Percentiles rank a stretch among this genome's conserved stretches.
Evolutionary conservation across 306 rosid genomes (phyloP).

Genomic region (Ziziphus jujuba): DNA sequence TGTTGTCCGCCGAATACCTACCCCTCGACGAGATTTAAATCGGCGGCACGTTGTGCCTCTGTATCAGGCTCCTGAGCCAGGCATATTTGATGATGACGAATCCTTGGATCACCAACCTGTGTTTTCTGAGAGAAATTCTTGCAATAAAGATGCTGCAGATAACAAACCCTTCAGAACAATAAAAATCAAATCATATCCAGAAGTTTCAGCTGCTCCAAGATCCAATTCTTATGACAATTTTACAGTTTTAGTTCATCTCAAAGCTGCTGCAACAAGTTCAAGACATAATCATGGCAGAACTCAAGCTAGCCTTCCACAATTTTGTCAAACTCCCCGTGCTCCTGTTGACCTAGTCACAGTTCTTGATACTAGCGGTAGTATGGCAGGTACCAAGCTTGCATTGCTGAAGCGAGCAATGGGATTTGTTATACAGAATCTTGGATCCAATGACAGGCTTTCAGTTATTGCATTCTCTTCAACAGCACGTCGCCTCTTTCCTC

Average conservation of each 20-base stretch:
- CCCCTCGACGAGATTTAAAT: conserved; percentile 66
- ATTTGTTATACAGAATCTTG: conserved; percentile 90
- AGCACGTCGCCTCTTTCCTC: conserved; percentile 92
- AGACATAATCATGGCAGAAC: conserved; percentile 41
- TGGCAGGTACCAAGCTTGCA: conserved; percentile 99
- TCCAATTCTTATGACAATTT: conserved; percentile 55
- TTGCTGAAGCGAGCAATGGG: conserved; percentile 97
- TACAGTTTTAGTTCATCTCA: conserved; percentile 77
- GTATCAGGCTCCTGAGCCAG: conserved; percentile 78
- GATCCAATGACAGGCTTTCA: conserved; percentile 88
- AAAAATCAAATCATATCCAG: conserved; percentile 72
- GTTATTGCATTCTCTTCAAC: conserved; percentile 97
- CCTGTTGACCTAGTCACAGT: conserved; percentile 97
- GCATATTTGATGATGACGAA: conserved; percentile 82
- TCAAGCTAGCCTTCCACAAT: conserved; percentile 45
- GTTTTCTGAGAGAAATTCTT: conserved; percentile 38
- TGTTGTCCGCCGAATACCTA: conserved; percentile 67
- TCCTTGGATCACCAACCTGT: conserved; percentile 55
- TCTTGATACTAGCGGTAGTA: conserved; percentile 94
- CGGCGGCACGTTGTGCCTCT: conserved; percentile 78
- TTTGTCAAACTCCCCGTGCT: conserved; percentile 69
- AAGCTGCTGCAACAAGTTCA: conserved; percentile 59
- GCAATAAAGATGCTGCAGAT: conserved; percentile 35
- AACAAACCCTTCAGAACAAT: conserved; percentile 40
- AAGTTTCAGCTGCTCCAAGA: conserved; percentile 61